Conservation (phyloP, 495 filamentous ascomycete species). For the Tuber indicum region DNA sequence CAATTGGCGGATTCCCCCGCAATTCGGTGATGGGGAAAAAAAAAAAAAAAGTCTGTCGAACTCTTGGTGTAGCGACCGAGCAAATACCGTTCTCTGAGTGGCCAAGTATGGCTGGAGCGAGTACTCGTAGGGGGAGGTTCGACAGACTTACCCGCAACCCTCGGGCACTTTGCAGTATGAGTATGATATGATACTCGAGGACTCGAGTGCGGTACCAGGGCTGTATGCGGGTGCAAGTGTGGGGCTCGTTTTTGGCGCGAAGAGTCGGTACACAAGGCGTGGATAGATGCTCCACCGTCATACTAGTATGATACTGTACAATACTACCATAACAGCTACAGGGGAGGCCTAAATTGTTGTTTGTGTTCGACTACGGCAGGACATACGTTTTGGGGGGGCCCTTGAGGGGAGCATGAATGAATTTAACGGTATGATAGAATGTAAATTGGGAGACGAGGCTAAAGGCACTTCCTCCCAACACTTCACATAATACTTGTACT, state of each 20-base stretch:
- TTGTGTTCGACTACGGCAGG: neutral
- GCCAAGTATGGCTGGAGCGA: too few species aligned
- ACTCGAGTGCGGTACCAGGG: neutral
- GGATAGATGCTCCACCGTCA: neutral
- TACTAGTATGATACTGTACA: neutral
- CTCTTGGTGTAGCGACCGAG: too few species aligned
- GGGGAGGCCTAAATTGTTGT: neutral
- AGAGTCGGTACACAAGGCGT: neutral
- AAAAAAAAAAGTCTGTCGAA: too few species aligned
- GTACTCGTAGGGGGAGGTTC: too few species aligned
- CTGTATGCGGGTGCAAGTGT: neutral
- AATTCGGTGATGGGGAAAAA: too few species aligned
- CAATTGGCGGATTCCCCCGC: too few species aligned
- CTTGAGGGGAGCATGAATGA: neutral
- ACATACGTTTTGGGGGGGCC: neutral
- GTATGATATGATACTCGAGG: too few species aligned
- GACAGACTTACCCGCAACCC: too few species aligned
- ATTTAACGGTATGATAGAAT: neutral
- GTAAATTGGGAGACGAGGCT: neutral
- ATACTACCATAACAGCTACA: neutral
- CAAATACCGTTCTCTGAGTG: too few species aligned
- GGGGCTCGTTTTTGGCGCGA: neutral
- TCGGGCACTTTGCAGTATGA: too few species aligned
- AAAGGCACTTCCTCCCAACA: neutral
- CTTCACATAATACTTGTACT: neutral